Evolutionary conservation across 495 filamentous ascomycete genomes (phyloP), one percentile per base, ranked within the genome.

Genomic region (Lophiotrema nucula): DNA sequence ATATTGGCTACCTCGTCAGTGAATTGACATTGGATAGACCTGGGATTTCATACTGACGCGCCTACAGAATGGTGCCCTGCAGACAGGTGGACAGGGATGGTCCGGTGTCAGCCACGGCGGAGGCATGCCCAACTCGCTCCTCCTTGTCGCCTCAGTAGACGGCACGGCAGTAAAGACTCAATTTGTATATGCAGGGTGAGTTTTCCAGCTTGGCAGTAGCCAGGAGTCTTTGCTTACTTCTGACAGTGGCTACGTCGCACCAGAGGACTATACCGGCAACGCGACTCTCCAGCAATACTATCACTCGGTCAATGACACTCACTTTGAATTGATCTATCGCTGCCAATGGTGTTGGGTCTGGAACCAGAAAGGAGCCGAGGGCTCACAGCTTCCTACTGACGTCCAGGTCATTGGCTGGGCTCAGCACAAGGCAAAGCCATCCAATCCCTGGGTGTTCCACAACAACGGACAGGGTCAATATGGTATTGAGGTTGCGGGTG

Each of bases 281-380:
- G 83, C 82, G 16, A 79, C 76, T 23, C 44, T 75, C 18, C 83
- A 80, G 1, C 78, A 79, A 47, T 78, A 87, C 51, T 79, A 76
- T n/a, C 73, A 76, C n/a, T 76, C 65, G 44, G 68, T 83, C 54
- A 84, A 79, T 62, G 51, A 67, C 31, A 76, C 72, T 8, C 68
- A 74, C 41, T 88, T 78, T 66, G 77, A 77, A 47, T 66, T 84
- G 18, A 76, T 85, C 25, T 87, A 83, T 69, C 75, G 80, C 21
- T 88, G 85, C 73, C 71, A 82, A 63, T 74, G 79, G 67, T 88
- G 85, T 70, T 74, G 82, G 33, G 69, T 70, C 2, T 87, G 83
- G 81, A 70, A 77, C 67, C 75, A 81, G 16, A 74, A 73, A 31
- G 74, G 76, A 15, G 77, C 67, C 66, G 73, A 62, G 62, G 80